A percentile compares a stretch with the other conserved stretches of the same genome.
phyloP scores from a whole-genome alignment of 140 eudicot genomes.

The Ambrosia hybrid region DNA sequence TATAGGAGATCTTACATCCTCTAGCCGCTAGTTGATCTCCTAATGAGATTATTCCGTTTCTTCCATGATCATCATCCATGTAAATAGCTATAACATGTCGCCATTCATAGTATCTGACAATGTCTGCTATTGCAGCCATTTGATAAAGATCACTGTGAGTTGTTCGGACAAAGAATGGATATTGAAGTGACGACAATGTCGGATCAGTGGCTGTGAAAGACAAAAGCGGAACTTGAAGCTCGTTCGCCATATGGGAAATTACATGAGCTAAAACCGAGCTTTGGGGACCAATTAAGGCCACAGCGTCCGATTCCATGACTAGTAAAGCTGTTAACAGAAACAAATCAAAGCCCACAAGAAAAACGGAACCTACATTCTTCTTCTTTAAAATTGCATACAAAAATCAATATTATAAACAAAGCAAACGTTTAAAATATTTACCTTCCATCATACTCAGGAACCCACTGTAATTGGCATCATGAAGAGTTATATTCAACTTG shows the following conservation, averaged over 20 bases:
- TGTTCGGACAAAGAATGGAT: slow-evolving; percentile 71
- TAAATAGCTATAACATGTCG: slow-evolving; percentile 70
- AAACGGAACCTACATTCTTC: too few species aligned
- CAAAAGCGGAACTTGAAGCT: slow-evolving; percentile 67
- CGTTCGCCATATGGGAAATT: slow-evolving; percentile 65
- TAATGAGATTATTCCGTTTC: slow-evolving; percentile 70
- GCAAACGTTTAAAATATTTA: slow-evolving; percentile 20
- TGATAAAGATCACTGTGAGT: slow-evolving; percentile 69
- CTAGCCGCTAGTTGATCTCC: slow-evolving; percentile 59
- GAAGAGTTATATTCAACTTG: slow-evolving; percentile 48
- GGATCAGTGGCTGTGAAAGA: slow-evolving; percentile 90
- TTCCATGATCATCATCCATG: slow-evolving; percentile 75
- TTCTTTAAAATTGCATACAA: too few species aligned
- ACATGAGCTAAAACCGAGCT: slow-evolving; percentile 68
- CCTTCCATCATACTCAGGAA: slow-evolving; percentile 68
- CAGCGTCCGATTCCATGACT: slow-evolving; percentile 57
- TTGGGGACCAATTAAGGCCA: slow-evolving; percentile 89
- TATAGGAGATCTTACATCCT: slow-evolving; percentile 62
- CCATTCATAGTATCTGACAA: slow-evolving; percentile 62
- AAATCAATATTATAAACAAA: not conserved
- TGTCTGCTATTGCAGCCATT: slow-evolving; percentile 85
- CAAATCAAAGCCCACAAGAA: not conserved
- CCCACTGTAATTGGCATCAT: slow-evolving; percentile 56
- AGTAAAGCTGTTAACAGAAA: slow-evolving; percentile 52
- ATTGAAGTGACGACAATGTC: slow-evolving; percentile 76